phyloP scores from a whole-genome alignment of 176 grass and related monocot species.

The Canna indica region DNA sequence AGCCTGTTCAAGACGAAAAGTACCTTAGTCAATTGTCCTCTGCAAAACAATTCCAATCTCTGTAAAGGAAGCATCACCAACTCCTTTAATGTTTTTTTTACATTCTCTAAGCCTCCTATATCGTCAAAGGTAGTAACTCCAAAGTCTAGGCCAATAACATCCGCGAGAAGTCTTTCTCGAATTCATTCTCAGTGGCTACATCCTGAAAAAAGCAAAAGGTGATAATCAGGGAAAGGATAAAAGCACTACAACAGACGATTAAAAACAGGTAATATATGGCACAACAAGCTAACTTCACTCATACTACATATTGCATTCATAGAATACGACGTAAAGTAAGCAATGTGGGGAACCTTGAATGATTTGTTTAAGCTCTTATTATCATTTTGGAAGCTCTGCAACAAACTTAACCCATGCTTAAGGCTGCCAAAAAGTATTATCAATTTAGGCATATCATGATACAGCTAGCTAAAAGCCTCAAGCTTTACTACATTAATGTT shows the following conservation, averaged over 20 bases:
- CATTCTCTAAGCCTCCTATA: conserved; percentile 98
- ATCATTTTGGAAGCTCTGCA: conserved; percentile 90
- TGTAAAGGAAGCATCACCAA: conserved; percentile 99
- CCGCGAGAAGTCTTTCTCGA: conserved; percentile 88
- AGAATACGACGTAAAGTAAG: conserved; percentile 1
- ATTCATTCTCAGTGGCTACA: conserved; percentile 94
- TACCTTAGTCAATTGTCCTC: conserved; percentile 98
- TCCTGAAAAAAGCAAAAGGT: conserved; percentile 37
- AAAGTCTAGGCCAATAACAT: conserved; percentile 93
- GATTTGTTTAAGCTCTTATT: conserved; percentile 91
- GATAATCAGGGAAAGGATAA: not conserved
- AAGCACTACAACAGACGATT: not conserved
- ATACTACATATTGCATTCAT: not conserved
- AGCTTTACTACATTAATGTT: not conserved
- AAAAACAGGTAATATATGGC: not conserved
- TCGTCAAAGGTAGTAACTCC: conserved; percentile 95
- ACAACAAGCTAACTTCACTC: not conserved
- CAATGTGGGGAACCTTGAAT: conserved; percentile 48
- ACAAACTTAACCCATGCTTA: conserved; percentile 80
- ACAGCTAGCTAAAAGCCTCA: not conserved
- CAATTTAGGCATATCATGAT: conserved; percentile 8
- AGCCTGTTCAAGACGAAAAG: conserved; percentile 7
- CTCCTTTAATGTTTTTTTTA: conserved; percentile 93
- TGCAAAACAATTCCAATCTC: conserved; percentile 94
- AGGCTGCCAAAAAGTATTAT: conserved; percentile 39